Conservation (phyloP, 2,329 filamentous ascomycete species). For the Knoxdaviesia capensis region DNA sequence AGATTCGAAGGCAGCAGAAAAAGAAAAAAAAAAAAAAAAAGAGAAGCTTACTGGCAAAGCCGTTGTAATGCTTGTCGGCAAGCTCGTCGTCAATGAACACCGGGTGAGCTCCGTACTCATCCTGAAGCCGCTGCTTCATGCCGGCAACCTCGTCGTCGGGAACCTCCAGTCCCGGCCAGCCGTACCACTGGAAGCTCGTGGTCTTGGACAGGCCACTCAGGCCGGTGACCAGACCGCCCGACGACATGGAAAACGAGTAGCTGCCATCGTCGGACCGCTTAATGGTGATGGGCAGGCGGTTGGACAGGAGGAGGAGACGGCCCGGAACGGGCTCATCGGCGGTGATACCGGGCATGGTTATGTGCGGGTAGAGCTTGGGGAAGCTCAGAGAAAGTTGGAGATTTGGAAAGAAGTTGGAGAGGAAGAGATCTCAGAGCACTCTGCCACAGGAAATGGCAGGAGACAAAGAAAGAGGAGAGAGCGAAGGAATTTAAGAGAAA, state of each 20-base stretch:
- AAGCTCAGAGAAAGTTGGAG: no score
- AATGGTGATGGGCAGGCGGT: slow-evolving; percentile 90
- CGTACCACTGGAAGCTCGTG: slow-evolving; percentile 95
- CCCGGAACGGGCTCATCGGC: slow-evolving; percentile 17
- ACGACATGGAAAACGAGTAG: slow-evolving; percentile 92
- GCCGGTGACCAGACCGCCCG: slow-evolving; percentile 84
- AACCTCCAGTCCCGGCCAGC: slow-evolving; percentile 87
- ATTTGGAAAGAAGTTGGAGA: no score
- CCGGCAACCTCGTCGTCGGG: slow-evolving; percentile 61
- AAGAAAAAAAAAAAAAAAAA: no score
- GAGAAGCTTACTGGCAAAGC: slow-evolving; percentile 66
- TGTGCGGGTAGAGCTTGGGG: no score
- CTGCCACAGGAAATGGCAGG: no score
- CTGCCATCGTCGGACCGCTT: slow-evolving; percentile 81
- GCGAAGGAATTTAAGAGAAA: no score
- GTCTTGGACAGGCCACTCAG: slow-evolving; percentile 81
- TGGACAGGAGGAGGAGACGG: slow-evolving; percentile 69
- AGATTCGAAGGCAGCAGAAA: no score
- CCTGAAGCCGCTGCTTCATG: slow-evolving; percentile 60
- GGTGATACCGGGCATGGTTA: slow-evolving; percentile 16
- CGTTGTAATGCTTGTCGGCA: slow-evolving; percentile 91
- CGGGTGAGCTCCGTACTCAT: slow-evolving; percentile 75
- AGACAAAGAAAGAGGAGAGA: no score
- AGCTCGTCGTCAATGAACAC: slow-evolving; percentile 89
- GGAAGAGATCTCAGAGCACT: no score